Base-by-base conservation (phyloP, 371 early-diverging fungal genomes). In the Apophysomyces elegans region DNA sequence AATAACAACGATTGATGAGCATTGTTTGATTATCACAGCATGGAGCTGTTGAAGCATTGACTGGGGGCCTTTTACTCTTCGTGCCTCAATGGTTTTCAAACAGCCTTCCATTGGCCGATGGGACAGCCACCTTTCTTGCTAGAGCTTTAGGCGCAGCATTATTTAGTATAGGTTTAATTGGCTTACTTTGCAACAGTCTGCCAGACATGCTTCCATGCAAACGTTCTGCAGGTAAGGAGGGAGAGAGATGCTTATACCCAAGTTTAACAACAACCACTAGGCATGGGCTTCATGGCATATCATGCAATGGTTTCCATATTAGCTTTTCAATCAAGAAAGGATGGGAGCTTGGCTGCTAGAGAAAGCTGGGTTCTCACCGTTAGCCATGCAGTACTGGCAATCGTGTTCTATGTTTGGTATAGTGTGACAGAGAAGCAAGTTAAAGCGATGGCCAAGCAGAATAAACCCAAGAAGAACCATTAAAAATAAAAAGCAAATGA, bases 171-270 rank as follows among this genome's bases (percentile, higher is more conserved):
- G 73, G 70, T 2, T 61, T 71, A 1, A 63, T 71, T 36, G 72
- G 78, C 56, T 54, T 80, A 35, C 60, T 76, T 35, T 66, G 72
- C 37, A 69, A 70, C 38, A 62, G 64, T 16, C 65, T 80, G 64
- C 81, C 81, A 1, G 74, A 80, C 41, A 78, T 78, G 74, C 56
- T 80, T 37, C 81, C 81, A 13, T 78, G 78, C 44, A 80, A 80
- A 63, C 74, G 81, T n/a, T 76, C 75, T 43, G 63, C 71, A 62
- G 78, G 81, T 80, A 77, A 69, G 4, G 45, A 57, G 38, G 58
- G 38, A 61, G 13, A 63, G 21, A 21, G 38, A 59, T 37, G 37
- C 12, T 44, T 16, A 13, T n/a, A 26, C 11, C 37, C 35, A 14
- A 32, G 44, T 21, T 38, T 38, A 47, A 16, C 32, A 18, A 36